phyloP scores from a whole-genome alignment of 2,329 filamentous ascomycete species.

The Seiridium cupressi region DNA sequence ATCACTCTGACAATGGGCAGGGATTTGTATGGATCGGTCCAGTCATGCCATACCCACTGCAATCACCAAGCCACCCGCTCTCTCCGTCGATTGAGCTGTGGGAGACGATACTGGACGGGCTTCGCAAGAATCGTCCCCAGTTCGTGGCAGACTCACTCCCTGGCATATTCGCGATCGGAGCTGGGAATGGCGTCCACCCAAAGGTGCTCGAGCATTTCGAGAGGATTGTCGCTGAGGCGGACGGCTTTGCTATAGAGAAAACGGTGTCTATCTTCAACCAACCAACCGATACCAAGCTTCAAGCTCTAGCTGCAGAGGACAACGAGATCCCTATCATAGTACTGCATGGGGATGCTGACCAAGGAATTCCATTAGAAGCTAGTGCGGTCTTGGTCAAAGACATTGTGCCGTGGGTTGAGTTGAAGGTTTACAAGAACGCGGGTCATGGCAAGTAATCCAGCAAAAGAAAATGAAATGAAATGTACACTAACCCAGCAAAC shows the following conservation, averaged over 20 bases:
- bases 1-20: neutral
- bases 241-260: neutral
- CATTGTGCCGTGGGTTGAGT: neutral
- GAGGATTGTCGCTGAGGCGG: neutral
- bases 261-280: neutral
- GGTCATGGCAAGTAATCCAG: neutral
- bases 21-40: neutral
- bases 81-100: neutral
- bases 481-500: neutral
- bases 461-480: neutral
- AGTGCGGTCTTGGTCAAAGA: neutral
- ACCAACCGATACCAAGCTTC: neutral
- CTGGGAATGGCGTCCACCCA: neutral
- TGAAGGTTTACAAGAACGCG: neutral
- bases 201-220: neutral
- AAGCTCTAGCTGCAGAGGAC: neutral
- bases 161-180: neutral
- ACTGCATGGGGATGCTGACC: neutral
- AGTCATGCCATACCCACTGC: neutral
- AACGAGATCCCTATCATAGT: neutral
- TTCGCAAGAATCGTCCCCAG: neutral
- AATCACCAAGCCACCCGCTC: neutral
- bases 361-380: neutral
- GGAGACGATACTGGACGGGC: neutral
- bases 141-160: neutral